A percentile compares a stretch with the other conserved stretches of the same genome.
Conservation (phyloP, 2,329 filamentous ascomycete species). For the Colletotrichum spaethianum region DNA sequence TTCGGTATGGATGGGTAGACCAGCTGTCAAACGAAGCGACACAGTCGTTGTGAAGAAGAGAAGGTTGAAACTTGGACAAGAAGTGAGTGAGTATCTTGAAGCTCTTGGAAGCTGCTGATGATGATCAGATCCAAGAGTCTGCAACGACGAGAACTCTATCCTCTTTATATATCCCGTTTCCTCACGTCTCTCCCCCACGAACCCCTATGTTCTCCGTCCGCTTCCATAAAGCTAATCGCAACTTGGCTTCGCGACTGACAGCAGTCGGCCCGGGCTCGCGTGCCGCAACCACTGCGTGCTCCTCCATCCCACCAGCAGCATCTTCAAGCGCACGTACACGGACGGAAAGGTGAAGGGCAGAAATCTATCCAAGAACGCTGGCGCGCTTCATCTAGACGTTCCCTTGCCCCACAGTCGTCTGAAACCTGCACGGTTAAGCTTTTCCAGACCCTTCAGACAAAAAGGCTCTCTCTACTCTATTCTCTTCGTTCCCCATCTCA, state of each 20-base stretch:
- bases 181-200: too few relatives aligned
- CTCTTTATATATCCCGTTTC: conserved; percentile 23
- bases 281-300: background rate
- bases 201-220: background rate
- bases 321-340: background rate
- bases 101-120: conserved; percentile 25
- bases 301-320: background rate
- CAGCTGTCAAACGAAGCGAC: conserved; percentile 34
- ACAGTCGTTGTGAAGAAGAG: conserved; percentile 11
- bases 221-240: background rate
- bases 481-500: background rate
- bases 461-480: background rate
- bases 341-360: background rate
- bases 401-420: background rate
- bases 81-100: background rate
- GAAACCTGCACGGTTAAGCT: conserved; percentile 5
- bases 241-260: conserved; percentile 4
- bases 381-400: conserved; percentile 29
- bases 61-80: background rate
- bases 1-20: conserved; percentile 1
- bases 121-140: conserved; percentile 2
- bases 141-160: conserved; percentile 4
- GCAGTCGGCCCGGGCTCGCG: background rate
- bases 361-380: conserved; percentile 26
- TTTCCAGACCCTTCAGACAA: background rate